Percentiles rank a stretch among this genome's conserved stretches.
Conservation (phyloP, 2,329 filamentous ascomycete species). For the Colletotrichum neosansevieriae region DNA sequence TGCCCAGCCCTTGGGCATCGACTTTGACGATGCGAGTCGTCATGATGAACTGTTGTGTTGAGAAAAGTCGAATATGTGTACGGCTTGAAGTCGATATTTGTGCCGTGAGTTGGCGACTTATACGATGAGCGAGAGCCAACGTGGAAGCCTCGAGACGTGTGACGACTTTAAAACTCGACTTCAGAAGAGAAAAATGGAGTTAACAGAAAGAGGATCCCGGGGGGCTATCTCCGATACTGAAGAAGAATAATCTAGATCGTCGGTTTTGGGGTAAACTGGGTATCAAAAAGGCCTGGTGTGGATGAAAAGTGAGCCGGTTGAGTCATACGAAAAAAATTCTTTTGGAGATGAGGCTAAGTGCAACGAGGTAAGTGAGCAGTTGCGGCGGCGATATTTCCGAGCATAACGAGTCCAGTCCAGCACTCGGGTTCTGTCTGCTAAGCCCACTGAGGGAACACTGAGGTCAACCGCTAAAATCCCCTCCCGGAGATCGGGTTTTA, state of each 20-base stretch:
- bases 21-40: constrained; percentile 56
- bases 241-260: constrained; percentile 19
- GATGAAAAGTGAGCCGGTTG: constrained; percentile 26
- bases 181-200: constrained; percentile 3
- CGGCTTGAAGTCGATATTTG: constrained; percentile 1
- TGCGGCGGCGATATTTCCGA: constrained; percentile 31
- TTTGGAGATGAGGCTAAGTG: constrained; percentile 26
- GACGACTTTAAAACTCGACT: background rate
- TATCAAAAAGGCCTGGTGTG: constrained; percentile 37
- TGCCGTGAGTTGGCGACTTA: constrained; percentile 36
- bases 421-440: constrained; percentile 24
- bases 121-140: constrained; percentile 32
- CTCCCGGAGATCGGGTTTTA: constrained; percentile 19
- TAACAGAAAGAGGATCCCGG: constrained; percentile 28
- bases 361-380: background rate
- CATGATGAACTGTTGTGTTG: constrained; percentile 45
- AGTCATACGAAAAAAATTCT: constrained; percentile 37
- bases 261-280: constrained; percentile 20
- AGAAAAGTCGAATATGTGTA: background rate
- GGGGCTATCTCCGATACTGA: constrained; percentile 18
- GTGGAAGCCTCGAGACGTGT: background rate
- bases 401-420: background rate
- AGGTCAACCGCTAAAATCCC: constrained; percentile 10
- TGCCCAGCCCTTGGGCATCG: constrained; percentile 49
- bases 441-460: background rate